Percentiles rank a stretch among this genome's conserved stretches.
Conservation (phyloP, 176 grass and related monocot species). For the Oryza australiensis region DNA sequence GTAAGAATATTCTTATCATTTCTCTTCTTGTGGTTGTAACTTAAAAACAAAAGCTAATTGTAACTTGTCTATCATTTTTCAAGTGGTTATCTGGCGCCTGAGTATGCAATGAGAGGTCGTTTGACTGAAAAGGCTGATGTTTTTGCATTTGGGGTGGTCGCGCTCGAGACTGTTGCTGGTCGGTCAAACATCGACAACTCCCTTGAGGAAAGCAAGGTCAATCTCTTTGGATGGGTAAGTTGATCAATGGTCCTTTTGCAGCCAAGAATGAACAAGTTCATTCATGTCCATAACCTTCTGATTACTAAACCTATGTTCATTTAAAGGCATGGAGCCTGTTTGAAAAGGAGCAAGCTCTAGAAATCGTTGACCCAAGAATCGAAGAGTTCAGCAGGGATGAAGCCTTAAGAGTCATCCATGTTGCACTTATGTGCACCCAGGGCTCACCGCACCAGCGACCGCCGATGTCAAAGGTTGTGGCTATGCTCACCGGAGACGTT, state of each 20-base stretch:
- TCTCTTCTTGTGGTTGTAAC: background rate
- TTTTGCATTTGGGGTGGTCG: constrained; percentile 66
- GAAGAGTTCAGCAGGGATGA: constrained; percentile 37
- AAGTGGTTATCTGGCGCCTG: constrained; percentile 68
- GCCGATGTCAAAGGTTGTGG: constrained; percentile 53
- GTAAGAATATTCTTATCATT: constrained; percentile 37
- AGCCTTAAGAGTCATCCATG: constrained; percentile 34
- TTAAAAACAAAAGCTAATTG: background rate
- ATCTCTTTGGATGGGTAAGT: constrained; percentile 59
- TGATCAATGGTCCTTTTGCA: background rate
- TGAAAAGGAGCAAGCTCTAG: constrained; percentile 33
- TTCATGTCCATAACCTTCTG: background rate
- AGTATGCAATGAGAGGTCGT: constrained; percentile 71
- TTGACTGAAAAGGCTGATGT: constrained; percentile 67
- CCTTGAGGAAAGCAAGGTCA: constrained; percentile 37
- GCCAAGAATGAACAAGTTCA: background rate
- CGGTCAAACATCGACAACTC: constrained; percentile 38
- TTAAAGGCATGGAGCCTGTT: constrained; percentile 53
- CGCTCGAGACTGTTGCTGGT: constrained; percentile 51
- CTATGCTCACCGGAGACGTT: constrained; percentile 48
- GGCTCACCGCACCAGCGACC: constrained; percentile 51
- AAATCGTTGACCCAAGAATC: constrained; percentile 37
- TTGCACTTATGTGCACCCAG: constrained; percentile 61
- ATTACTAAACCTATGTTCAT: background rate
- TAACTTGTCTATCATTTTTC: background rate